Evolutionary conservation across 2,329 filamentous ascomycete genomes (phyloP), one percentile per base, ranked within the genome.

Genomic region (Hortaea werneckii): DNA sequence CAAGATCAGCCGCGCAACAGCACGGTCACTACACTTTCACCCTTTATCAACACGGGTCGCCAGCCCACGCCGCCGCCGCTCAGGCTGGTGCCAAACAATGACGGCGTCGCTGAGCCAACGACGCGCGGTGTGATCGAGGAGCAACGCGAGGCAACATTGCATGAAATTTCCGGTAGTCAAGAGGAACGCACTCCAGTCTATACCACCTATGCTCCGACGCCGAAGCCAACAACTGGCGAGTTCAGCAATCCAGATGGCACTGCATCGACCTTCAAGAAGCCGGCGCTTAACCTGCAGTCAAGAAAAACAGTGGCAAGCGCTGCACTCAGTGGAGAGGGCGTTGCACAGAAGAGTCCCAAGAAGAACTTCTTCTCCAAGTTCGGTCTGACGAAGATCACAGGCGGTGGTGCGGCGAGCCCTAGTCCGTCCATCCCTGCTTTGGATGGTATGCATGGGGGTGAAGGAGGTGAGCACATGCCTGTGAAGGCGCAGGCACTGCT

Each of bases 81-180:
- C 8, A 52, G 62, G 34, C 55, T 63, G 6, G 45, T 57, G n/a
- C 56, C 58, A 11, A 43, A 43, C 11, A 42, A 49, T 26, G 48
- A 29, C 35, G 49, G 51, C 11, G 48, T 62, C 34, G 55, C 64
- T 38, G 44, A 58, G 35, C 61, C 59, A 10, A 71, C 69, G 1
- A 52, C 53, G 8, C 63, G 69, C 45, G 67, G 56, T 10, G 54
- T 58, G 35, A 65, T 72, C 28, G 70, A 73, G 53, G 59, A 63
- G 20, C 59, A 58, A 29, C 55, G 53, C 1, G 68, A 72, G 54
- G 49, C 58, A 29, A 43, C 45, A 3, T 38, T 49, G 29, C 56
- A 57, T 35, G 38, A 59, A 44, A 42, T 61, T 51, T 50, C 50
- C 58, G 42, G 63, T 57, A 54, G 60, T 60, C 50, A 59, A 56